Percentiles rank a stretch among this genome's conserved stretches.
These are phyloP conservation scores for Triglochin maritima DNA, from an alignment of 106 monocot species.

Conservation along the genomic window DNA sequence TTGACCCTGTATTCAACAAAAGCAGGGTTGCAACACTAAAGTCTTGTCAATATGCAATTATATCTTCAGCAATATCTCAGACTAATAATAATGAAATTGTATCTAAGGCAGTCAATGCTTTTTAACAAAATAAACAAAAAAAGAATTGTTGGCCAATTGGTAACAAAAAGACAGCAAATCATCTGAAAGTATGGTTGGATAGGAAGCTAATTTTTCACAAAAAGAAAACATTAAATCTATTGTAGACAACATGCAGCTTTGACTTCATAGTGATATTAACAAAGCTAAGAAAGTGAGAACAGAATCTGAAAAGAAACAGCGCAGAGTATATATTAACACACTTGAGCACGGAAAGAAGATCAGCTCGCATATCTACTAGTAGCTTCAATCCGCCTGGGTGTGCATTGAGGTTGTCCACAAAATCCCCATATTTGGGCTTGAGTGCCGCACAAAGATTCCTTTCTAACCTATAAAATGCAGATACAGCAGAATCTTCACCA, in stretches of 20 bases:
- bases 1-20: conserved; percentile 34
- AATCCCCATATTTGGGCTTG: conserved; percentile 49
- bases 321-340: conserved; percentile 6
- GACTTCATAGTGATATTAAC: not conserved
- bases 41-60: not conserved
- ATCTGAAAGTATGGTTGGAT: not conserved
- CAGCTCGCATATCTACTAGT: conserved; percentile 54
- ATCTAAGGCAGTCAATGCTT: not conserved
- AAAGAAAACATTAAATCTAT: not conserved
- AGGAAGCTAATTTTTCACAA: not conserved
- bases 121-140: not conserved
- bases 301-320: not conserved
- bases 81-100: not conserved
- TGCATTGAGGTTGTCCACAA: conserved; percentile 56
- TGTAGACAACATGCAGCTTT: not conserved
- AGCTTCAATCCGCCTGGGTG: conserved; percentile 69
- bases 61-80: not conserved
- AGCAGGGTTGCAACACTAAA: not conserved
- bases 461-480: conserved; percentile 62
- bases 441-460: conserved; percentile 50
- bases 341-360: conserved; percentile 49
- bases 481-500: conserved; percentile 23
- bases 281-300: not conserved
- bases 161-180: not conserved
- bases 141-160: not conserved